Evolutionary conservation across 2,329 filamentous ascomycete genomes (phyloP), one percentile per base, ranked within the genome.

Genomic region (Metarhizium album): DNA sequence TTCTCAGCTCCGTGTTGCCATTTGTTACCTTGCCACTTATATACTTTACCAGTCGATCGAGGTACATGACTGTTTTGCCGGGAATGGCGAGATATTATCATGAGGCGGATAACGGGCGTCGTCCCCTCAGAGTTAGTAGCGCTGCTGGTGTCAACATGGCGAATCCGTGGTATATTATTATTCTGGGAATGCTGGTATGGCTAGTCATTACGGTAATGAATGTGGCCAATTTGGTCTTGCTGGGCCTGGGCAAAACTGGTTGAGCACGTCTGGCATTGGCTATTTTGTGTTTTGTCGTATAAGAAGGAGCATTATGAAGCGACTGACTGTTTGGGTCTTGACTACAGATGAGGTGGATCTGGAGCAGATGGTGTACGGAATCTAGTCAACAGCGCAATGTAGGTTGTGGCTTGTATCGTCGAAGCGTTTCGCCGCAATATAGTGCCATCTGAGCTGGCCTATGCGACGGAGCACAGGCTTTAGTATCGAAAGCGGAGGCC

Each of bases 11-110:
- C 11, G 86, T 90, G 13, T 65, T 95, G 48, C 89, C 89, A 0
- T 90, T 95, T 62, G 80, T 91, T n/a, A 82, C 80, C 1, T 86
- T 87, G 1, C 89, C 89, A 2, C 70, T 95, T 31, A 84, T 95
- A 51, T 94, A 86, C 68, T 94, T 94, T 60, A 95, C 89, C 0
- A 87, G 85, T 58, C 76, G 84, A 42, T 79, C 82, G 57, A 81
- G 81, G 61, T 93, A 85, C 67, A 95, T 95, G 89, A 87, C 80
- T 8, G 84, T 87, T 5, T 64, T 68, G 51, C 67, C 74, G 2
- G 74, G 74, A 33, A 62, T 64, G 23, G 67, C 69, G 6, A 59
- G 66, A 11, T 66, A 65, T 49, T 58, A 62, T 42, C 50, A 58
- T 42, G 62, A 66, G 14, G 57, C 60, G 4, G 59, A 64, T 16